These are phyloP conservation scores for Fusarium zealandicum DNA, from an alignment of 2,329 filamentous ascomycete genomes.

Conservation along the genomic window DNA sequence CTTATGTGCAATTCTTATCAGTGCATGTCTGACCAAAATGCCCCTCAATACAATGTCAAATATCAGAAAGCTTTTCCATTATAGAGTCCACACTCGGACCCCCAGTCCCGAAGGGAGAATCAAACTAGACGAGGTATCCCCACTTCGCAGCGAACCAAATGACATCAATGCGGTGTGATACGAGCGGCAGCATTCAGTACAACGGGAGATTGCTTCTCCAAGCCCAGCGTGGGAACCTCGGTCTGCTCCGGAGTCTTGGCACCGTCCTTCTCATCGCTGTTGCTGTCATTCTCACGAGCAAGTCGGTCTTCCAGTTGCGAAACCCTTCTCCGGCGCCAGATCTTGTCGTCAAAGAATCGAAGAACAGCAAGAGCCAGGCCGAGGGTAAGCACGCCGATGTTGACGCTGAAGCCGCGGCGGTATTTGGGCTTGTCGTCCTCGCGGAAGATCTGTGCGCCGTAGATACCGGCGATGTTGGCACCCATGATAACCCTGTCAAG, in stretches of 20 bases:
- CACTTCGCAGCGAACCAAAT: too few relatives aligned
- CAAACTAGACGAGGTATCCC: too few relatives aligned
- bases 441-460: slow-evolving; percentile 67
- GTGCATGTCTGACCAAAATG: too few relatives aligned
- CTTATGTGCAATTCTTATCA: too few relatives aligned
- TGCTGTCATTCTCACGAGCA: slow-evolving; percentile 16
- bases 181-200: slow-evolving; percentile 5
- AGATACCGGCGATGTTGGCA: slow-evolving; percentile 67
- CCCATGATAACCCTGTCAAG: slow-evolving; percentile 62
- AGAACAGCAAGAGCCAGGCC: slow-evolving; percentile 51
- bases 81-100: too few relatives aligned
- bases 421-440: slow-evolving; percentile 59
- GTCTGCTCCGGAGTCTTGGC: background rate
- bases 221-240: background rate
- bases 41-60: too few relatives aligned
- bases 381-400: slow-evolving; percentile 53
- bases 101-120: too few relatives aligned
- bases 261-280: slow-evolving; percentile 23
- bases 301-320: slow-evolving; percentile 9
- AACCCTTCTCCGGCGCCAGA: slow-evolving; percentile 29
- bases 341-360: slow-evolving; percentile 53
- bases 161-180: too few relatives aligned
- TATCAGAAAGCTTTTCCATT: too few relatives aligned
- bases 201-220: slow-evolving; percentile 10
- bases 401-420: slow-evolving; percentile 57